Evolutionary conservation across 148 eudicot species (phyloP), one percentile per base, ranked within the genome.

Genomic region (Limonium bicolor): DNA sequence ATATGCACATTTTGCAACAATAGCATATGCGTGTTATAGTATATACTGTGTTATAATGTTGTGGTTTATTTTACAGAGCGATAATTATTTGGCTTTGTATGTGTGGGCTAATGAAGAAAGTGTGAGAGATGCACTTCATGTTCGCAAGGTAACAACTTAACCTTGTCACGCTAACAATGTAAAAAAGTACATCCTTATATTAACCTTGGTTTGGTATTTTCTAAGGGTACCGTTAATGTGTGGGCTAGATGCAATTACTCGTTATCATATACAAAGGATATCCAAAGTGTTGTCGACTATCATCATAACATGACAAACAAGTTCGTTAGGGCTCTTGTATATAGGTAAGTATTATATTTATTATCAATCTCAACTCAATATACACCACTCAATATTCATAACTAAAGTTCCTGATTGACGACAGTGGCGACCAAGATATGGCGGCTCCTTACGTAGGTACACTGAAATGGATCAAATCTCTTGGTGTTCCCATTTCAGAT

Each of bases 81-180:
- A 53, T 41, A 45, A 51, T 37, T 55, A 63, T 29, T 1, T 35
- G 11, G 32, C 34, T 19, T n/a, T 50, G 1, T 40, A 50, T 15
- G 36, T 23, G 4, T 69, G 74, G 74, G 62, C 62, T 8, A 40
- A 40, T 20, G 56, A 60, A 29, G 27, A 33, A 23, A 27, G 43
- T 15, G 74, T 69, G 10, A 62, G 31, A 55, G 43, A 59, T 34
- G 74, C 69, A 30, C 69, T 69, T 19, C 46, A 55, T n/a, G 23
- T 64, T 38, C 38, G 59, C 11, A 30, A 64, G 69, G 73, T 68
- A 37, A 23, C 0, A 20, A 16, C 6, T 38, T 6, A 15, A 15
- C 20, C 17, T 14, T 36, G 14, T 35, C 19, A 13, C 4, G 20
- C 15, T 15, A 36, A 11, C 15, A 15, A 15, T 7, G 6, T 9